Percentiles rank a stretch among this genome's conserved stretches.
These are phyloP conservation scores for Vicia sativa DNA, from an alignment of 306 rosid species.

Conservation along the genomic window DNA sequence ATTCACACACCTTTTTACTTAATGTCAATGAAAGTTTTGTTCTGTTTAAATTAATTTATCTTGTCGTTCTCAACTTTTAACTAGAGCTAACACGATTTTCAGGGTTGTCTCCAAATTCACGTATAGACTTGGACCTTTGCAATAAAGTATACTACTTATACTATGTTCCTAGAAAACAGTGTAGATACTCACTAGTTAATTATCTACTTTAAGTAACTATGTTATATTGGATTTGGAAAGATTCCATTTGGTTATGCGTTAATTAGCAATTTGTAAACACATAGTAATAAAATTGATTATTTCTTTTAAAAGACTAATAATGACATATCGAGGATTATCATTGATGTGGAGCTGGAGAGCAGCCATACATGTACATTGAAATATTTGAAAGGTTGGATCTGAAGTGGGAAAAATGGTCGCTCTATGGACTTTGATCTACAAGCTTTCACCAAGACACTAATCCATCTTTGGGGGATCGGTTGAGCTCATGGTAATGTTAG, in stretches of 20 bases:
- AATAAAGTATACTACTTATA: neutral
- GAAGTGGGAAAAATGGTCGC: no score
- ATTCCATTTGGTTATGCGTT: neutral
- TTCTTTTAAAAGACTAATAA: neutral
- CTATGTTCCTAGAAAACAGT: neutral
- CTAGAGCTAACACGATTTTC: neutral
- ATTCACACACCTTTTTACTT: conserved; percentile 20
- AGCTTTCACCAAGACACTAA: no score
- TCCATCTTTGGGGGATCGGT: no score
- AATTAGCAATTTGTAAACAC: conserved; percentile 4
- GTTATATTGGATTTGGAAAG: neutral
- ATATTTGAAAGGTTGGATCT: no score
- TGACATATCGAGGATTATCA: no score
- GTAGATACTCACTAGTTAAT: neutral
- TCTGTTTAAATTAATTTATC: conserved; percentile 15
- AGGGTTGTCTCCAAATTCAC: conserved; percentile 14
- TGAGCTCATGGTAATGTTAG: no score
- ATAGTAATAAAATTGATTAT: neutral
- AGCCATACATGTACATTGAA: no score
- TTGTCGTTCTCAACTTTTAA: conserved; percentile 28
- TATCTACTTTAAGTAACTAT: neutral
- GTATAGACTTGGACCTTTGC: conserved; percentile 4
- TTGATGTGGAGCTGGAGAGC: no score
- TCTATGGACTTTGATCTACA: no score
- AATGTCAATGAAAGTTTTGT: conserved; percentile 11